These are phyloP conservation scores for Pichia cabralensis DNA, from an alignment of 805 yeast species.

Conservation along the genomic window DNA sequence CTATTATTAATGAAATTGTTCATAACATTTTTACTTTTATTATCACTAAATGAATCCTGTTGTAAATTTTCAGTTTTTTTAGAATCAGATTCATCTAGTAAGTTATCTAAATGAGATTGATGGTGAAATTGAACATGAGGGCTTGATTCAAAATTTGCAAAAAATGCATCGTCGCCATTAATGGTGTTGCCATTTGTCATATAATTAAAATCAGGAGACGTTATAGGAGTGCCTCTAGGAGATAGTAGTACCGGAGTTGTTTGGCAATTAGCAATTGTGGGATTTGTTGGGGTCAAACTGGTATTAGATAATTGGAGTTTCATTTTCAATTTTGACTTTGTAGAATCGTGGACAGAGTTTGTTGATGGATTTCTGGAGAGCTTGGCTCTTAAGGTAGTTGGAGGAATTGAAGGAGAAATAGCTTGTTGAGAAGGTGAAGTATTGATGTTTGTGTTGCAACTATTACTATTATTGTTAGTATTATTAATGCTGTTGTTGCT, in stretches of 20 bases:
- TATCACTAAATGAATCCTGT: too few relatives aligned
- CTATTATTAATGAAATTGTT: not conserved
- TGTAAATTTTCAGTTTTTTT: too few relatives aligned
- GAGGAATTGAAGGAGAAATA: not conserved
- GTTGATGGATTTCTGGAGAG: conserved; percentile 7
- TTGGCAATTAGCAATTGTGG: conserved; percentile 12
- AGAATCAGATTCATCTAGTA: conserved; percentile 7
- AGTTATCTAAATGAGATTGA: conserved; percentile 10
- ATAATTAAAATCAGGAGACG: conserved; percentile 23
- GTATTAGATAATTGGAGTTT: conserved; percentile 13
- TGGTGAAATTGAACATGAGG: too few relatives aligned
- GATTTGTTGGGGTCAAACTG: conserved; percentile 3
- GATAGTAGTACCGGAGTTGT: conserved; percentile 22
- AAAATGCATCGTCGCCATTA: not conserved
- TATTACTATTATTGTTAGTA: too few relatives aligned
- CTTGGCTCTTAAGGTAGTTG: conserved; percentile 5
- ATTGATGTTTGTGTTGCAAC: too few relatives aligned
- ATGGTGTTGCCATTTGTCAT: too few relatives aligned
- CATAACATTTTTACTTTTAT: not conserved
- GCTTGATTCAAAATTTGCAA: conserved; percentile 4
- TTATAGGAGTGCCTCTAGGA: conserved; percentile 23
- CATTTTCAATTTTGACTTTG: conserved; percentile 14
- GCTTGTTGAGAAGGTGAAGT: too few relatives aligned
- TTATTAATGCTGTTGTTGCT: not conserved
- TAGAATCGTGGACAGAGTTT: not conserved